Conservation (phyloP, 306 rosid species). For the Ceratonia siliqua region DNA sequence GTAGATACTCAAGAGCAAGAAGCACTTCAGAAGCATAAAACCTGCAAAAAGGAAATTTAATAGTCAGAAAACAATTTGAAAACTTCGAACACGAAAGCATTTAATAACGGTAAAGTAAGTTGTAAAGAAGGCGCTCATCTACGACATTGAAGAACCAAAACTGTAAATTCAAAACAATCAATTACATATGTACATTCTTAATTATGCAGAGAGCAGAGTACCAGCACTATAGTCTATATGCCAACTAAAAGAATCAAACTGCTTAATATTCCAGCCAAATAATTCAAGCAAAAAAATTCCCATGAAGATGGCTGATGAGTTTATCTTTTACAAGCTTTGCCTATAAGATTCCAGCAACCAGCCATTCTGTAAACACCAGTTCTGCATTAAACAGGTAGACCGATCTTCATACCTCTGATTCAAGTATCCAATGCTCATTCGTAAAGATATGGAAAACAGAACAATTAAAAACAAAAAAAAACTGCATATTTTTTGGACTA, state of each 20-base stretch:
- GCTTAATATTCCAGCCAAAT: too few species aligned
- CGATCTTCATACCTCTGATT: too few species aligned
- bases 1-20: conserved; percentile 61
- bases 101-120: background rate
- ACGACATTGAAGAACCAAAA: background rate
- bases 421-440: background rate
- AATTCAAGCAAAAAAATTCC: too few species aligned
- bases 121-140: background rate
- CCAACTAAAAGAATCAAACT: too few species aligned
- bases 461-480: background rate
- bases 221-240: too few species aligned
- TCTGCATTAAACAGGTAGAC: too few species aligned
- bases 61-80: background rate
- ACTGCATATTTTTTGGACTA: background rate
- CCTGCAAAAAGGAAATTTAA: conserved; percentile 33
- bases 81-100: background rate
- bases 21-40: conserved; percentile 67
- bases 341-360: background rate
- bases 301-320: too few species aligned
- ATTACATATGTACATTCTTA: background rate
- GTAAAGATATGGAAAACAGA: too few species aligned
- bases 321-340: background rate
- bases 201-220: background rate
- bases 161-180: too few species aligned
- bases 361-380: background rate